Conservation (phyloP, 176 grass and related monocot genomes). For the Carex scoparia region DNA sequence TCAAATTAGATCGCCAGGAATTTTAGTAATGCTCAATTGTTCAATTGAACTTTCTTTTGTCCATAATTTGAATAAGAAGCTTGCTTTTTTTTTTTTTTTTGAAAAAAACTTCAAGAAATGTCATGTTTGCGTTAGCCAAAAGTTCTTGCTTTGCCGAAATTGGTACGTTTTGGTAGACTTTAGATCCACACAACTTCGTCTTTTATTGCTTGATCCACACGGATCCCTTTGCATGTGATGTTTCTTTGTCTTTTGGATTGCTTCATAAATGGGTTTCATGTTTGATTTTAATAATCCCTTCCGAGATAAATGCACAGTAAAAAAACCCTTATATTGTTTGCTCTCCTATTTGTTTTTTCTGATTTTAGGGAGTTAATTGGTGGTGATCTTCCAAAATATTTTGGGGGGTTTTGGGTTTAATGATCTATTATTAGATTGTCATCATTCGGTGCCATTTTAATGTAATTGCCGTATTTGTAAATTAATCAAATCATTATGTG, state of each 20-base stretch:
- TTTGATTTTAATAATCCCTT: slow-evolving; percentile 39
- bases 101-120: neutral
- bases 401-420: slow-evolving; percentile 27
- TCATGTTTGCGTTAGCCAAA: slow-evolving; percentile 1
- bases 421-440: slow-evolving; percentile 32
- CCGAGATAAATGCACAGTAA: slow-evolving; percentile 40
- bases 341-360: slow-evolving; percentile 29
- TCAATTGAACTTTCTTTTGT: neutral
- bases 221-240: slow-evolving; percentile 82
- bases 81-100: neutral
- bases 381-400: slow-evolving; percentile 16
- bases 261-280: slow-evolving; percentile 56
- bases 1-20: neutral
- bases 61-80: neutral
- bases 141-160: neutral
- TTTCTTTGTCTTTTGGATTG: slow-evolving; percentile 55
- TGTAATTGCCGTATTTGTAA: slow-evolving; percentile 7
- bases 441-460: slow-evolving; percentile 26
- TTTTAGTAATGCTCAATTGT: neutral
- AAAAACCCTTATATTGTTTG: neutral
- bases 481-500: neutral
- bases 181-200: slow-evolving; percentile 32
- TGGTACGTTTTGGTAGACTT: slow-evolving; percentile 26
- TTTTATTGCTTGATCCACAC: slow-evolving; percentile 78
- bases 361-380: slow-evolving; percentile 35